phyloP scores from a whole-genome alignment of 345 rosid genomes.

The Alliaria petiolata region DNA sequence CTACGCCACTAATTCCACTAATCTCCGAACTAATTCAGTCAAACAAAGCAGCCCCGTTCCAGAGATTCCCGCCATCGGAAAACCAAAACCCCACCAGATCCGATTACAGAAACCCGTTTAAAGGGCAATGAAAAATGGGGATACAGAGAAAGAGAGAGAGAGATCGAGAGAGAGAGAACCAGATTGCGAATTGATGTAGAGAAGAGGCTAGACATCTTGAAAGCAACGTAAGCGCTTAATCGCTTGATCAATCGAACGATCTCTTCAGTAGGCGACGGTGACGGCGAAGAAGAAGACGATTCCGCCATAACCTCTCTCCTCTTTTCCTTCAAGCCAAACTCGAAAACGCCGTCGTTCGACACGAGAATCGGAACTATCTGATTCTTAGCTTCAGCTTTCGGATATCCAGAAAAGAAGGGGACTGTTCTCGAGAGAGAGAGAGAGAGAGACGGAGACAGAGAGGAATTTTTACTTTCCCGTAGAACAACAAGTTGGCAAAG shows the following conservation, averaged over 20 bases:
- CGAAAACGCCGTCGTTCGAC: neutral
- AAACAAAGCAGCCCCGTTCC: neutral
- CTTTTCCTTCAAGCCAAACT: neutral
- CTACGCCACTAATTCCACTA: neutral
- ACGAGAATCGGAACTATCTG: neutral
- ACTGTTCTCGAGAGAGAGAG: conserved; percentile 13
- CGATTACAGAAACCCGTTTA: neutral
- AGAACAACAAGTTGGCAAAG: neutral
- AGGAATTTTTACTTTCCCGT: neutral
- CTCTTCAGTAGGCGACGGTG: conserved; percentile 63
- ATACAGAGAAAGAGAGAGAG: neutral
- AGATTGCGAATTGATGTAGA: conserved; percentile 57
- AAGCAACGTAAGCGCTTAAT: conserved; percentile 73
- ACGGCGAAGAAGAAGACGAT: conserved; percentile 36
- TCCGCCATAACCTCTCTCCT: conserved; percentile 42
- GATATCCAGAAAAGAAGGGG: neutral
- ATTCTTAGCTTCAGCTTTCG: conserved; percentile 28
- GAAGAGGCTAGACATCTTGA: conserved; percentile 44
- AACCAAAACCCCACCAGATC: conserved; percentile 23
- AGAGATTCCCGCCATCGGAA: neutral
- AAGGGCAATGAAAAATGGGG: neutral
- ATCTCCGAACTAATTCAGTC: neutral
- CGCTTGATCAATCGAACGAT: conserved; percentile 83
- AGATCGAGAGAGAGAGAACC: conserved; percentile 42
- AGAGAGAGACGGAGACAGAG: conserved; percentile 2